Evolutionary conservation across 352 stramenopile genomes (phyloP), one percentile per base, ranked within the genome.

Genomic region (Thalassiosira mediterranea): DNA sequence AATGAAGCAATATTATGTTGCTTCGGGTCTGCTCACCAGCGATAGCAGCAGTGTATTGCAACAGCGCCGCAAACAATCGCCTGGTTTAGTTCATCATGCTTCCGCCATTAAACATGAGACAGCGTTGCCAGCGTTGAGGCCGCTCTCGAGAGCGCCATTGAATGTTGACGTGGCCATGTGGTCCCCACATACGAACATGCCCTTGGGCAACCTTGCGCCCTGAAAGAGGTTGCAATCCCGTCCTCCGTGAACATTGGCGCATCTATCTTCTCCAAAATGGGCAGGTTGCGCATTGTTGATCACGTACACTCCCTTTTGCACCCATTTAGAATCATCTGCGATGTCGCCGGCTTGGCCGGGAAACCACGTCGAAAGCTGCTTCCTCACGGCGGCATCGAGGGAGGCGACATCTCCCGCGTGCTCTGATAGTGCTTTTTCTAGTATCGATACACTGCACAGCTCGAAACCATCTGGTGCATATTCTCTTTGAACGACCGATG

Each of bases 161-260:
- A 93, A 76, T 28, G 88, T 89, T 32, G 88, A 77, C 17, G 88
- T 91, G 0, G 86, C 81, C 78, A 91, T 88, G 64, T 93, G 79
- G 77, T 93, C 88, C 21, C 88, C 88, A 61, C 74, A 88, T 26
- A 93, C 73, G 57, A 88, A 85, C 15, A 93, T 29, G 19, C 84
- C 84, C n/a, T 25, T 11, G 5, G 86, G 85, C 15, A 93, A 49
- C 23, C 65, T 26, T 21, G 68, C 66, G n/a, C 75, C 83, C 8
- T 56, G 62, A 76, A 85, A 88, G 19, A 17, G 71, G 13, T 21
- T 73, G 25, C 66, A 71, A 51, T 86, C 72, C 54, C 88, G 46
- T 15, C 86, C 86, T 37, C 83, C 84, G 60, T 93, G 73, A 3
- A 90, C 59, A 77, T 86, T 91, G 7, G 88, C 86, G 32, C 69